Evolutionary conservation across 1,284 basidiomycete species (phyloP), one percentile per base, ranked within the genome.

Genomic region (Sporisorium graminicola): DNA sequence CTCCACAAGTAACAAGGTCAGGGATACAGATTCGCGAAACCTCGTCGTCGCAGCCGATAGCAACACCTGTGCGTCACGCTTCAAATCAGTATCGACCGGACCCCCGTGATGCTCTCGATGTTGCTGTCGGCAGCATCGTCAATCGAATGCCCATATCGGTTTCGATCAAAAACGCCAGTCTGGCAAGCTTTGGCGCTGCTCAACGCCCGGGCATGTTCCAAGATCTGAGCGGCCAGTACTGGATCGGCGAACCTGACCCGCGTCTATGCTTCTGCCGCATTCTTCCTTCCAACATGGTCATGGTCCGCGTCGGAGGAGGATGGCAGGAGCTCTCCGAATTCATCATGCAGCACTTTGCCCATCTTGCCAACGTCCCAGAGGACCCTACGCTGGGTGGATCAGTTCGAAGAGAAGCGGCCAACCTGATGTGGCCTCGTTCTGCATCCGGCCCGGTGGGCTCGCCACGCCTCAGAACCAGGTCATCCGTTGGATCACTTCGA

Each of bases 101-200:
- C 85, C 92, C 93, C 13, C 91, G 92, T 86, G 94, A 90, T 87
- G 93, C 92, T 81, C 89, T 98, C 1, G 95, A 98, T 84, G 90
- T 95, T 26, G 95, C 94, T 2, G 92, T 98, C 47, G 94, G 93
- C 8, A 90, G 92, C 76, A 92, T 98, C 51, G 90, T 98, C 69
- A 97, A 97, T 86, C 91, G 90, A 67, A 88, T 98, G 46, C 91
- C 93, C 18, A 91, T 95, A 47, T 55, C 58, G 5, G 62, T 81
- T 31, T 49, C 72, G 26, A 61, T 81, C 55, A 52, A 47, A n/a
- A 61, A 63, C 26, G 79, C 59, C 10, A 40, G 35, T 8, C 33
- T 50, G 9, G 31, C 33, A 18, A 47, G 58, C 22, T 18, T 5
- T 20, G 7, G 37, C 10, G 10, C 27, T 14, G 14, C 43, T 29